Percentiles rank a stretch among this genome's conserved stretches.
phyloP scores from a whole-genome alignment of 75 land plant species.

The Sequoiadendron giganteum region DNA sequence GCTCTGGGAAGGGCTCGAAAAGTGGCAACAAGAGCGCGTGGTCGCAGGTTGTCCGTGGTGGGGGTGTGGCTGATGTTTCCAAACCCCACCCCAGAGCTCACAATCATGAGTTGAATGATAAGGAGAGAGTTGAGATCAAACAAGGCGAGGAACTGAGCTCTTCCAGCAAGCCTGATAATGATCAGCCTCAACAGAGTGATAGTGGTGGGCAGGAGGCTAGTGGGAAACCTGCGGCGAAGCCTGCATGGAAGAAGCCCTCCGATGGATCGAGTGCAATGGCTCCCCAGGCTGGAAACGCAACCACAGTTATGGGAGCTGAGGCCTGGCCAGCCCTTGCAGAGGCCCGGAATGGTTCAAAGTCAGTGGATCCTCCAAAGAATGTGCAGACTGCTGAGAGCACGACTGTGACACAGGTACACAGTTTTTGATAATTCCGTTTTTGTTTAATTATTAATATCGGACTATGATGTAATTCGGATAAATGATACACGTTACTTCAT shows the following conservation, averaged over 20 bases:
- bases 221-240: not conserved
- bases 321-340: constrained; percentile 10
- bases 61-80: not conserved
- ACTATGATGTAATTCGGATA: not conserved
- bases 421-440: not conserved
- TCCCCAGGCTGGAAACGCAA: not conserved
- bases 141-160: constrained; percentile 1
- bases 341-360: not conserved
- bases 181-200: not conserved
- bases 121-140: not conserved
- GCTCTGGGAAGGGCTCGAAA: not conserved
- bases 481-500: not conserved
- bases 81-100: not conserved
- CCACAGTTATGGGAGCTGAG: constrained; percentile 4
- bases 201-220: not conserved
- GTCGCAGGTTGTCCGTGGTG: not conserved
- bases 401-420: not conserved
- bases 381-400: not conserved
- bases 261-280: not conserved
- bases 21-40: not conserved
- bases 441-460: not conserved
- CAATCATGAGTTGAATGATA: not conserved
- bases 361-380: constrained; percentile 1
- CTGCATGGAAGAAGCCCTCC: constrained; percentile 9
- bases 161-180: not conserved